Conservation (phyloP, 495 filamentous ascomycete genomes). For the Talaromyces nanjingensis region DNA sequence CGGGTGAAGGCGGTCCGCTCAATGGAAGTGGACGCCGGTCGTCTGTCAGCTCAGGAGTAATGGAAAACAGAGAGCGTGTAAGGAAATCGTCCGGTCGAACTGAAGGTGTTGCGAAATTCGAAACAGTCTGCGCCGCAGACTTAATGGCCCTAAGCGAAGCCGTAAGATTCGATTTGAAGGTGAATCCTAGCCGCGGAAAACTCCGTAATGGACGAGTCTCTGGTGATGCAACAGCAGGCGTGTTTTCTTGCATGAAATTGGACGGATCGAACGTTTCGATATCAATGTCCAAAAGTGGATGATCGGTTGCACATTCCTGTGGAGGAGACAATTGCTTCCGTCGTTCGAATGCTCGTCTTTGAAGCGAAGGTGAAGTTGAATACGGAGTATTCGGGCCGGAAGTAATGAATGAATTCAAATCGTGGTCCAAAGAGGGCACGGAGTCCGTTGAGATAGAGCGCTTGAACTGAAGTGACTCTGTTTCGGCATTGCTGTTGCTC, state of each 20-base stretch:
- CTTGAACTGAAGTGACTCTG: constrained; percentile 32
- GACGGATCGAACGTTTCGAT: constrained; percentile 7
- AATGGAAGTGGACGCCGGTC: constrained; percentile 79
- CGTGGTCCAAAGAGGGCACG: constrained; percentile 53
- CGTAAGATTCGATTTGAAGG: constrained; percentile 91
- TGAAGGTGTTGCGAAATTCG: constrained; percentile 62
- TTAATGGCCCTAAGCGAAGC: constrained; percentile 83
- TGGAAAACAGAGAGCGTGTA: constrained; percentile 72
- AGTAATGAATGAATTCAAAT: constrained; percentile 36
- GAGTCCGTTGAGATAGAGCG: constrained; percentile 55
- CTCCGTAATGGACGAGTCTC: constrained; percentile 11
- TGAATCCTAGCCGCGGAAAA: constrained; percentile 39
- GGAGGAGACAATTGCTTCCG: constrained; percentile 36
- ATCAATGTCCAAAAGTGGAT: constrained; percentile 45
- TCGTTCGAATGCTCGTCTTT: constrained; percentile 33
- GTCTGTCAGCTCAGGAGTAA: constrained; percentile 76
- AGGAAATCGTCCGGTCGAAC: constrained; percentile 85
- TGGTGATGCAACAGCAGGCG: not conserved
- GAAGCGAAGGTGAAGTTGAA: constrained; percentile 26
- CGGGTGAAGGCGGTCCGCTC: constrained; percentile 70
- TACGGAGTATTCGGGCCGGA: constrained; percentile 30
- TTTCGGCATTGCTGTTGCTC: constrained; percentile 24
- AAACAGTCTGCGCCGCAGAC: constrained; percentile 77
- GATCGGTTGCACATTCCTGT: constrained; percentile 48
- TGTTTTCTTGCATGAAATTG: constrained; percentile 3